These are phyloP conservation scores for Discostella pseudostelligera DNA, from an alignment of 108 stramenopile species.

Conservation along the genomic window DNA sequence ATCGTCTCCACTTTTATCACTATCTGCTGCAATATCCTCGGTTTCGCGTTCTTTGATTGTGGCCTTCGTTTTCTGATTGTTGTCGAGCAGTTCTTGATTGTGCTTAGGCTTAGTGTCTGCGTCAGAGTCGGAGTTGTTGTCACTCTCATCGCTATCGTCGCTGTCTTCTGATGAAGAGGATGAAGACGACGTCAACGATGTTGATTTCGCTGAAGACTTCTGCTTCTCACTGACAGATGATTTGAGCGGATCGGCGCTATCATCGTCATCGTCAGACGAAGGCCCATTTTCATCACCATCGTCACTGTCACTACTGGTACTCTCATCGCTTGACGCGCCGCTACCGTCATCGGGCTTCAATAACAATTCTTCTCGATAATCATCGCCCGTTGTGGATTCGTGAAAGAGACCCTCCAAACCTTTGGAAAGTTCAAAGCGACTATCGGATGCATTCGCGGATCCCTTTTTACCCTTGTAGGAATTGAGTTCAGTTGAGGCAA, in stretches of 20 bases:
- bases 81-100: neutral
- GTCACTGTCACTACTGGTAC: conserved; percentile 1
- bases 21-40: conserved; percentile 12
- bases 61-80: neutral
- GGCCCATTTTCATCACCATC: conserved; percentile 4
- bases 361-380: conserved; percentile 29
- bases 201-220: neutral
- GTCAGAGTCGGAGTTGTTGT: conserved; percentile 11
- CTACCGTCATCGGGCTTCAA: neutral
- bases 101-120: neutral
- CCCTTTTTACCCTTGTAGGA: neutral
- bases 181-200: conserved; percentile 30
- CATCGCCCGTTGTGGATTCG: conserved; percentile 42
- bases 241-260: conserved; percentile 37
- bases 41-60: neutral
- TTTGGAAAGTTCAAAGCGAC: conserved; percentile 36
- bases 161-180: conserved; percentile 18
- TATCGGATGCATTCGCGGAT: conserved; percentile 8
- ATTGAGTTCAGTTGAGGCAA: neutral
- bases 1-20: conserved; percentile 16
- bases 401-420: conserved; percentile 32
- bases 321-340: conserved; percentile 3
- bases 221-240: conserved; percentile 8
- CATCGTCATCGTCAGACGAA: conserved; percentile 8
- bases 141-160: conserved; percentile 11